A percentile compares a stretch with the other conserved stretches of the same genome.
Evolutionary conservation across 768 basidiomycete genomes (phyloP).

Genomic region (Sarcomyxa edulis): DNA sequence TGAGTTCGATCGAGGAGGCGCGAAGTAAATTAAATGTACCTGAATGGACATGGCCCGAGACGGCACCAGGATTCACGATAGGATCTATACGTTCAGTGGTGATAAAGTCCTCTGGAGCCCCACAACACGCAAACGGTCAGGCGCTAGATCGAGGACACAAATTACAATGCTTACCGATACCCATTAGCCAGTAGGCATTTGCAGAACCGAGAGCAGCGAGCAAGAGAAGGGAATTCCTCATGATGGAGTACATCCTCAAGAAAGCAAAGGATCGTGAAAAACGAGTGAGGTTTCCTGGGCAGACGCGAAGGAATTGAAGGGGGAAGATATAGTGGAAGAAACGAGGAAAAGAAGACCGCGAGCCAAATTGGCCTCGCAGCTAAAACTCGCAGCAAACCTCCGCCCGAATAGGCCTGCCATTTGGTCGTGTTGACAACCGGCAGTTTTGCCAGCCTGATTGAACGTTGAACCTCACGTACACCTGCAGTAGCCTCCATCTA

Average conservation of each 20-base stretch:
- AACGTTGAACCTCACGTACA: too few relatives aligned
- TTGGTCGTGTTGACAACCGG: too few relatives aligned
- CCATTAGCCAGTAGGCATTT: constrained; percentile 44
- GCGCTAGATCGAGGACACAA: constrained; percentile 2
- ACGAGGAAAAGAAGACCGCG: too few relatives aligned
- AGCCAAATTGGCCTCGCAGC: too few relatives aligned
- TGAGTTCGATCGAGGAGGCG: constrained; percentile 2
- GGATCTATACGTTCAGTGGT: constrained; percentile 47
- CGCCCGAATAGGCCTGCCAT: too few relatives aligned
- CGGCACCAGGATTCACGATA: constrained; percentile 38
- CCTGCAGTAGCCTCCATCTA: too few relatives aligned
- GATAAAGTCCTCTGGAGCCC: constrained; percentile 32
- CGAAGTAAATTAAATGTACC: constrained; percentile 18
- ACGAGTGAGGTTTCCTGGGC: neutral
- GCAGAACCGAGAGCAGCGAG: constrained; percentile 8
- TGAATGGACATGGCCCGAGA: constrained; percentile 44
- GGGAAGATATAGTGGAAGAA: too few relatives aligned
- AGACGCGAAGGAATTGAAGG: neutral
- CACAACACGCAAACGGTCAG: neutral
- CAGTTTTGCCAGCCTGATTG: too few relatives aligned
- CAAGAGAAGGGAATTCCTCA: neutral
- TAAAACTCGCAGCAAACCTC: too few relatives aligned
- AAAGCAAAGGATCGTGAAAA: neutral
- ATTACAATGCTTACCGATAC: constrained; percentile 23
- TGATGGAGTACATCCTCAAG: neutral